Evolutionary conservation across 352 stramenopile species (phyloP), one percentile per base, ranked within the genome.

Genomic region (Globisporangium polare): DNA sequence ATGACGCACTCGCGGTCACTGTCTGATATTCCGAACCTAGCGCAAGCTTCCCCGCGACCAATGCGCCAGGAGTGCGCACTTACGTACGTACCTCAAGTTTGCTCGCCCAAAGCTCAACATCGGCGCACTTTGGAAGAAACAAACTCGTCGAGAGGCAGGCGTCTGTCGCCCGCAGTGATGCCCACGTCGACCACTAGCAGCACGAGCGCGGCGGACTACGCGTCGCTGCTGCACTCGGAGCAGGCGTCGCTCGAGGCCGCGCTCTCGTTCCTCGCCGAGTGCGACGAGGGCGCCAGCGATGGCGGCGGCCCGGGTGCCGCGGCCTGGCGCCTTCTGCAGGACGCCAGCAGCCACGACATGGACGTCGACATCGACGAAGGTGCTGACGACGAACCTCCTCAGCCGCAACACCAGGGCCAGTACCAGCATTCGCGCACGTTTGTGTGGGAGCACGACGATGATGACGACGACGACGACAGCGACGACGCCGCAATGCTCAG

Each of bases 231-330:
- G 24, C 39, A 31, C 27, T 50, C 39, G 4, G 54, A 60, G 20
- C 35, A 60, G 27, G 54, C 54, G 41, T 75, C 76, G 65, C 71
- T 69, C 41, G 63, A 83, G 45, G 72, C 78, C 46, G 72, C 73
- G 27, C 67, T 83, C 51, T 63, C 67, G n/a, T 57, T 83, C 49
- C 58, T 83, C 37, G 65, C 64, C 5, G 69, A 80, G 29, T 74
- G 67, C 62, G 67, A 76, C 27, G 72, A 62, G 58, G 59, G 69
- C 42, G 70, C 67, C 42, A 60, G 66, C 46, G 58, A 62, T 26
- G 71, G 69, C 42, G 64, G 71, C 42, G 64, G 71, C 64, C 61
- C 55, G 5, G 69, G 67, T 24, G 47, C 58, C 27, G 47, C 58
- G 8, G 71, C 75, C 58, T 80, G 69, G 55, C 72, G 72, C 9